These are phyloP conservation scores for Corylus avellana DNA, from an alignment of 306 rosid species.

Conservation along the genomic window DNA sequence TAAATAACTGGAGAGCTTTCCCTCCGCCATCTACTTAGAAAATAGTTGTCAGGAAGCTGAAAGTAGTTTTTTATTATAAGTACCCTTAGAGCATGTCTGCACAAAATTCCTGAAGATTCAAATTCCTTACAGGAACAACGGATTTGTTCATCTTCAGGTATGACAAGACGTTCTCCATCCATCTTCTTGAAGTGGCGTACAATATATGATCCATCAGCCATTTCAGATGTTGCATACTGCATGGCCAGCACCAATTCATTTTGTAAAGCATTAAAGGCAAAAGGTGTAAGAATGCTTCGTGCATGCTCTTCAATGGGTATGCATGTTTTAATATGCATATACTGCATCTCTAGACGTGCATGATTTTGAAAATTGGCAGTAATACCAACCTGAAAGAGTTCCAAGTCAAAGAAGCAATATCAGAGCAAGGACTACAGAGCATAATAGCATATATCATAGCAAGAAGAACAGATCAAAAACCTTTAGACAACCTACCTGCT, in stretches of 20 bases:
- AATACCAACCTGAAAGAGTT: slow-evolving; percentile 62
- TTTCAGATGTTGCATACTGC: slow-evolving; percentile 83
- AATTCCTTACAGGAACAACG: slow-evolving; percentile 96
- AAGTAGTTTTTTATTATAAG: slow-evolving; percentile 73
- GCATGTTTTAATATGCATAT: slow-evolving; percentile 65
- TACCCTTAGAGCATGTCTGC: slow-evolving; percentile 80
- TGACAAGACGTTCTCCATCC: slow-evolving; percentile 68
- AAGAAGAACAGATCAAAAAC: background rate
- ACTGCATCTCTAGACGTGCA: slow-evolving; percentile 57
- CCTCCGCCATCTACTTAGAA: slow-evolving; percentile 68
- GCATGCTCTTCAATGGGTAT: slow-evolving; percentile 92
- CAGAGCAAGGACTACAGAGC: slow-evolving; percentile 20
- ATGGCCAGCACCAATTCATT: slow-evolving; percentile 67
- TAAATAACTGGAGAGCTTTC: slow-evolving; percentile 56
- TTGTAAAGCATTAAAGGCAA: slow-evolving; percentile 80
- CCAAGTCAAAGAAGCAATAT: slow-evolving; percentile 28
- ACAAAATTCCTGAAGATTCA: slow-evolving; percentile 85
- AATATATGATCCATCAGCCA: slow-evolving; percentile 72
- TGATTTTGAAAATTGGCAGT: slow-evolving; percentile 65
- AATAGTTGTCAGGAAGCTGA: slow-evolving; percentile 86
- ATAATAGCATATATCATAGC: background rate
- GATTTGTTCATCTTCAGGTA: slow-evolving; percentile 70
- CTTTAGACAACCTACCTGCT: slow-evolving; percentile 57
- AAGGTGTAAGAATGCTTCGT: slow-evolving; percentile 71
- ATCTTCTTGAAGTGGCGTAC: slow-evolving; percentile 77